Percentiles rank a stretch among this genome's conserved stretches.
Evolutionary conservation across 2,329 filamentous ascomycete genomes (phyloP).

Genomic region (Botrytis squamosa): DNA sequence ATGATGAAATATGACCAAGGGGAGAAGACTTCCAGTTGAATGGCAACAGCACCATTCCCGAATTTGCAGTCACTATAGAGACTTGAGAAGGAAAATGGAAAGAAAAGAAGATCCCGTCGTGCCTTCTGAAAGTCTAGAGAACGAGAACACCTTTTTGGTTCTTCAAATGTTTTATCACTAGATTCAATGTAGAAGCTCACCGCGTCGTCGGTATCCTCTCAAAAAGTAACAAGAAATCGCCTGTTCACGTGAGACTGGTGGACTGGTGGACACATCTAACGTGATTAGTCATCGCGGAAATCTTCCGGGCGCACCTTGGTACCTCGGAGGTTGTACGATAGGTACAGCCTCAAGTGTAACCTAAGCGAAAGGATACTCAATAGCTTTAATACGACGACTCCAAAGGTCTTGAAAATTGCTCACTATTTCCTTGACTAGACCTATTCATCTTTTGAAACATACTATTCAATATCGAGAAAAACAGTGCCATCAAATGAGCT

Average conservation of each 20-base stretch:
- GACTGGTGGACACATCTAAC: too few species aligned
- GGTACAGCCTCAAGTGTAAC: neutral
- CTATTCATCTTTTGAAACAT: neutral
- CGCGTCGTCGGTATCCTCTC: neutral
- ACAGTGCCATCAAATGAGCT: neutral
- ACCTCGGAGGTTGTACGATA: neutral
- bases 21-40: neutral
- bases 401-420: neutral
- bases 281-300: neutral
- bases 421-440: neutral
- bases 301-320: neutral
- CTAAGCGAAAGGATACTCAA: neutral
- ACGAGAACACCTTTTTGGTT: neutral
- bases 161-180: neutral
- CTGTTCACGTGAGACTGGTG: neutral
- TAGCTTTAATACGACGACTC: neutral
- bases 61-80: neutral
- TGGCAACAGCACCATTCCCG: neutral
- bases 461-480: neutral
- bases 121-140: rapidly evolving
- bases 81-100: neutral
- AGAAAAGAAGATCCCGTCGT: neutral
- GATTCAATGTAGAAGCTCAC: neutral
- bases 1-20: neutral
- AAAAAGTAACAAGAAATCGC: neutral